Evolutionary conservation across 2,329 filamentous ascomycete genomes (phyloP).

Genomic region (Botrytis cinerea): DNA sequence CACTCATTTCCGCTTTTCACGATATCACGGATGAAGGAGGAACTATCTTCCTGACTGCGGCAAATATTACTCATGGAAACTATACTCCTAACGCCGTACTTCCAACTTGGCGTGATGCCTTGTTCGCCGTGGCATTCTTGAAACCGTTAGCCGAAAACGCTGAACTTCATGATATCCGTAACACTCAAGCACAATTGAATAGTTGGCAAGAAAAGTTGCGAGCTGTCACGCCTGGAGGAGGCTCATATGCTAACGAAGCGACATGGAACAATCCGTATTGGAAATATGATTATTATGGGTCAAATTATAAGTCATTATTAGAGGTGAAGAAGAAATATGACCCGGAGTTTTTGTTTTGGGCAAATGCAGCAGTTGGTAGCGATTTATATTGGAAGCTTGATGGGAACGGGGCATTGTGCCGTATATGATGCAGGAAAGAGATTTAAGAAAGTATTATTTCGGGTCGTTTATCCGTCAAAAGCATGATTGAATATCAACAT

Average conservation of each 20-base stretch:
- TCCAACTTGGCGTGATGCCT: background rate
- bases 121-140: background rate
- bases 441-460: background rate
- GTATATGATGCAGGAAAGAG: background rate
- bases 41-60: background rate
- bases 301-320: background rate
- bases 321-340: background rate
- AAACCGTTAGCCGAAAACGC: background rate
- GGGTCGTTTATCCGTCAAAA: background rate
- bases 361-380: background rate
- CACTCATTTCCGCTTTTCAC: background rate
- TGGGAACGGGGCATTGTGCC: background rate
- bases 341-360: background rate
- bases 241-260: background rate
- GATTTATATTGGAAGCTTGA: background rate
- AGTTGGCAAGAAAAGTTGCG: background rate
- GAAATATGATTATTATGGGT: background rate
- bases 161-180: background rate
- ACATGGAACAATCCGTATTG: constrained; percentile 1
- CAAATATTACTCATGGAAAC: background rate
- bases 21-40: background rate
- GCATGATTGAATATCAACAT: background rate
- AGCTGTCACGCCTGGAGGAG: background rate
- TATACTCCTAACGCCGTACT: background rate
- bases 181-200: background rate